A percentile compares a stretch with the other conserved stretches of the same genome.
These are phyloP conservation scores for Arthrobotrys megalospora DNA, from an alignment of 2,329 filamentous ascomycete genomes.

Conservation along the genomic window DNA sequence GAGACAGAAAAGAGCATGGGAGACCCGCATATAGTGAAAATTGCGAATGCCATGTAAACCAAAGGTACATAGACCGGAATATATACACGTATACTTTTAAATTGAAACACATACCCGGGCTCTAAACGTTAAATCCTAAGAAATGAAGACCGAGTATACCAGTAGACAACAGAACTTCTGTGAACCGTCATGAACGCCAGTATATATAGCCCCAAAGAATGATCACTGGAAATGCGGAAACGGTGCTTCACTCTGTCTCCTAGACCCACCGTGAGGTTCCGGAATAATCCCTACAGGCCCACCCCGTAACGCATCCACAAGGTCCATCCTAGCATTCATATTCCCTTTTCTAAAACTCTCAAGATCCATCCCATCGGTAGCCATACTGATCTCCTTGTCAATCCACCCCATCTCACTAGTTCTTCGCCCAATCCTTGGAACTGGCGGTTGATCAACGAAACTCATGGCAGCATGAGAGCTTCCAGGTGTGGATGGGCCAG, in stretches of 20 bases:
- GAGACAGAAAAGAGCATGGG: too few relatives aligned
- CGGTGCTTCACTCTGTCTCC: conserved; percentile 43
- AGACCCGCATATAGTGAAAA: too few relatives aligned
- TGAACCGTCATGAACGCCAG: too few relatives aligned
- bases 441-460: neutral
- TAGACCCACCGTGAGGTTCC: conserved; percentile 33
- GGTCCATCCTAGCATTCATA: conserved; percentile 51
- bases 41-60: too few relatives aligned
- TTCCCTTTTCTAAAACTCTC: conserved; percentile 50
- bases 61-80: too few relatives aligned
- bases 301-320: conserved; percentile 45
- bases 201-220: neutral
- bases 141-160: too few relatives aligned
- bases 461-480: neutral
- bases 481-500: neutral
- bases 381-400: conserved; percentile 44
- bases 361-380: conserved; percentile 33
- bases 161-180: too few relatives aligned
- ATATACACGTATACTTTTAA: too few relatives aligned
- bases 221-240: conserved; percentile 18
- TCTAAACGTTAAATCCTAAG: too few relatives aligned
- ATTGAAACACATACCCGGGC: too few relatives aligned
- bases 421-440: neutral
- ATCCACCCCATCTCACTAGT: conserved; percentile 36
- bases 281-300: conserved; percentile 50